These are phyloP conservation scores for Rubia occidens DNA, from an alignment of 305 asterid species.

Conservation along the genomic window DNA sequence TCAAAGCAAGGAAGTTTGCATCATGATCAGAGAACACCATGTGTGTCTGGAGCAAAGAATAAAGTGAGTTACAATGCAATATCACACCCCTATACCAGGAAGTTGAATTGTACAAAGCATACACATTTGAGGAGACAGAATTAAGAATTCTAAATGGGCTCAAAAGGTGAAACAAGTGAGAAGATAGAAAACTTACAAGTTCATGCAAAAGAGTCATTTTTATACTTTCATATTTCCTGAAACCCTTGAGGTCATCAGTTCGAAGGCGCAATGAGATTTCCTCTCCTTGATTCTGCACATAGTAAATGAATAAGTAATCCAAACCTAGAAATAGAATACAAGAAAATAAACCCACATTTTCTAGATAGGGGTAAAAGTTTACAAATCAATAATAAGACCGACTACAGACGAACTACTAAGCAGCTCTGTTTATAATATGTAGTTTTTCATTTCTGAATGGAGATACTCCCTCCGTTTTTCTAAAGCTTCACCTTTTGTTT, in stretches of 20 bases:
- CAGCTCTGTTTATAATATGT: neutral
- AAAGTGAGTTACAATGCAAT: constrained; percentile 8
- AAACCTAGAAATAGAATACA: constrained; percentile 13
- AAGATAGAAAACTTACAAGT: constrained; percentile 40
- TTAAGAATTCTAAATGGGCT: neutral
- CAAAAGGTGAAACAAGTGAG: constrained; percentile 2
- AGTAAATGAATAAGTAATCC: constrained; percentile 19
- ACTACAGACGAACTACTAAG: neutral
- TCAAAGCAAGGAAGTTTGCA: constrained; percentile 60
- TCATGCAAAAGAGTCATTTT: constrained; percentile 90
- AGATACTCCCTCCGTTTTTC: no score
- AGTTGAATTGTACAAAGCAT: neutral
- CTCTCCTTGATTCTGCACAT: constrained; percentile 73
- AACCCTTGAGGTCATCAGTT: constrained; percentile 92
- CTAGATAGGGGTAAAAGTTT: neutral
- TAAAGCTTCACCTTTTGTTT: no score
- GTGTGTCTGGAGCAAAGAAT: constrained; percentile 57
- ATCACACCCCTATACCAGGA: neutral
- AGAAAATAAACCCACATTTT: neutral
- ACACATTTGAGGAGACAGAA: neutral
- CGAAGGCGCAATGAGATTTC: constrained; percentile 93
- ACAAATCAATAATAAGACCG: neutral
- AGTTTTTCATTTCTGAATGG: neutral
- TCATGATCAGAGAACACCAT: constrained; percentile 91
- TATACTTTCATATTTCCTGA: constrained; percentile 76